Conservation (phyloP, 2,329 filamentous ascomycete genomes). For the Erysiphe pulchra region DNA sequence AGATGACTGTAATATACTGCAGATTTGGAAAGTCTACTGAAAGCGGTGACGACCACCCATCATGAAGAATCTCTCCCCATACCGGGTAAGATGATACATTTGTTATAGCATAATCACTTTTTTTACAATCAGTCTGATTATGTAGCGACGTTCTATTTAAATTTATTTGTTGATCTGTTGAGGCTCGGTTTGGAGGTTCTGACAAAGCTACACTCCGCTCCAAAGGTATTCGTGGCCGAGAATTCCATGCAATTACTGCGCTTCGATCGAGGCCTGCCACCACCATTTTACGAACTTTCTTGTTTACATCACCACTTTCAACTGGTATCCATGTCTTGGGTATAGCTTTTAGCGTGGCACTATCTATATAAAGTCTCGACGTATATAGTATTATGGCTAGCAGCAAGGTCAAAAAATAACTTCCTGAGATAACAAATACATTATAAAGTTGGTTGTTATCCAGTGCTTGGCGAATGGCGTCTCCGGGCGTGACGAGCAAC, state of each 20-base stretch:
- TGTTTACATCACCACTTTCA: conserved; percentile 59
- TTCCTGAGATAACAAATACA: conserved; percentile 54
- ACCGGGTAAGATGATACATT: conserved; percentile 13
- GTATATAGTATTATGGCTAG: conserved; percentile 55
- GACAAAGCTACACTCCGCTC: conserved; percentile 8
- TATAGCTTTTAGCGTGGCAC: conserved; percentile 53
- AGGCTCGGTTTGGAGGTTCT: conserved; percentile 3
- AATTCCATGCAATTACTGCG: conserved; percentile 57
- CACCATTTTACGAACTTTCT: conserved; percentile 52
- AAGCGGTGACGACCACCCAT: conserved; percentile 67
- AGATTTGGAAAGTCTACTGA: conserved; percentile 51
- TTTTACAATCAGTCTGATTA: not conserved
- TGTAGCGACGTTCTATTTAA: not conserved
- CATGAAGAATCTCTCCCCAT: conserved; percentile 70
- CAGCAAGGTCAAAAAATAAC: conserved; percentile 46
- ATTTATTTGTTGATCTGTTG: not conserved
- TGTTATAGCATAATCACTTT: not conserved
- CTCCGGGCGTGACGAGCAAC: conserved; percentile 55
- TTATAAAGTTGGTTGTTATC: conserved; percentile 43
- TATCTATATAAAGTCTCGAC: conserved; percentile 65
- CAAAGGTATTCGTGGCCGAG: conserved; percentile 34
- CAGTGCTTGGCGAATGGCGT: conserved; percentile 56
- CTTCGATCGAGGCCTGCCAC: conserved; percentile 46
- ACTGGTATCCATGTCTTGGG: conserved; percentile 71
- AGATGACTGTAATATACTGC: conserved; percentile 60